phyloP scores from a whole-genome alignment of 2,329 filamentous ascomycete genomes.

The Phaeosphaeria sp. region DNA sequence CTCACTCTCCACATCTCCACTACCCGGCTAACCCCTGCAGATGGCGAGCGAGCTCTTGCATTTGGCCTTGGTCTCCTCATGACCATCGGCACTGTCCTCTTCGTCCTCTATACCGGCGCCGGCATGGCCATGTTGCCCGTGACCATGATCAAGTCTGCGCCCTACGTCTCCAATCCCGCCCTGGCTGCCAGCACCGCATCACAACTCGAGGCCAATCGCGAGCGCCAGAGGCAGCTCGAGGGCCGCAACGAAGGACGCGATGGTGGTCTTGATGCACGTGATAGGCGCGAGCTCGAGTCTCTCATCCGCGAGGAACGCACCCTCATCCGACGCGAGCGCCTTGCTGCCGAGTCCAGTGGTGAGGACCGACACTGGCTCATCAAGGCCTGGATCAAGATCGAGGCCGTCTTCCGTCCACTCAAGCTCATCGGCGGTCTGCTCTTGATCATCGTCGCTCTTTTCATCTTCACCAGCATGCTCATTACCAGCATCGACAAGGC shows the following conservation, averaged over 20 bases:
- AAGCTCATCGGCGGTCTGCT: slow-evolving; percentile 86
- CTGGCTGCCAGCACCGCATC: slow-evolving; percentile 78
- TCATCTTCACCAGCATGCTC: slow-evolving; percentile 91
- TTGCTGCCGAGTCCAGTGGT: slow-evolving; percentile 82
- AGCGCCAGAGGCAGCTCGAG: slow-evolving; percentile 90
- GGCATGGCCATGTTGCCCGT: slow-evolving; percentile 89
- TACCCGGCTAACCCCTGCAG: slow-evolving; percentile 46
- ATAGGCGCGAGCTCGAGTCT: slow-evolving; percentile 85
- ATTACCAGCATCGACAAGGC: slow-evolving; percentile 96
- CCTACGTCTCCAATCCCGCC: slow-evolving; percentile 81
- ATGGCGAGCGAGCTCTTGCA: slow-evolving; percentile 88
- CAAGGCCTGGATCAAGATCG: slow-evolving; percentile 77
- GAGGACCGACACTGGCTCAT: slow-evolving; percentile 78
- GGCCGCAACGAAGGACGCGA: slow-evolving; percentile 79
- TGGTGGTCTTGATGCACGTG: slow-evolving; percentile 79
- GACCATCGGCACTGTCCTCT: slow-evolving; percentile 83
- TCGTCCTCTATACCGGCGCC: slow-evolving; percentile 85
- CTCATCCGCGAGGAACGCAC: slow-evolving; percentile 91
- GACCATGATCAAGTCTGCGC: slow-evolving; percentile 89
- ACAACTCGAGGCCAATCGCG: slow-evolving; percentile 84
- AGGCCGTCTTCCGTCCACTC: slow-evolving; percentile 83
- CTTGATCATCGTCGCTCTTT: slow-evolving; percentile 73
- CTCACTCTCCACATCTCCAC: slow-evolving; percentile 15
- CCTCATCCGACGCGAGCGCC: slow-evolving; percentile 83
- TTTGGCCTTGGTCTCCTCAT: slow-evolving; percentile 90